Evolutionary conservation across 768 basidiomycete genomes (phyloP), one percentile per base, ranked within the genome.

Genomic region (Mycena latifolia): DNA sequence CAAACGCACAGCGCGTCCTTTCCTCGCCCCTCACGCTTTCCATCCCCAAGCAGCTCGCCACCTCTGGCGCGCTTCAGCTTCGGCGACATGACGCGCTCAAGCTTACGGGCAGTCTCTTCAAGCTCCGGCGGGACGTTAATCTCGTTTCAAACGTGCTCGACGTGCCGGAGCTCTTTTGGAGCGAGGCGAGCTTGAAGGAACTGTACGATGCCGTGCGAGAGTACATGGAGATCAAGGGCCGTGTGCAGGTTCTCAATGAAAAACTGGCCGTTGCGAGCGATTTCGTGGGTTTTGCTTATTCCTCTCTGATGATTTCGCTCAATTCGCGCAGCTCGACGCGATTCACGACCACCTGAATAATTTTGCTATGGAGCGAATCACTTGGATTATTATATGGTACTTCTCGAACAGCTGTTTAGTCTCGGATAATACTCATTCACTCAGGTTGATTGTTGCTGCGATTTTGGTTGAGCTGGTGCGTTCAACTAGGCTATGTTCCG

Each of bases 301-400:
- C n/a, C 45, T 12, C n/a, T 43, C 33, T 41, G 31, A 50, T 27
- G 27, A 53, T 63, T 57, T 51, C 59, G 31, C 35, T 28, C 28
- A 22, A 35, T 52, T 22, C 55, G 28, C 60, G n/a, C 65, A 96
- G 94, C 83, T 96, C 66, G 93, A 94, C 69, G 92, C 92, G 47
- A 96, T 98, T 69, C 96, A 98, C 71, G 94, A 97, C 70, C 95
- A 97, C 73, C 78, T 98, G 56, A 97, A 97, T 72, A 92, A 92
- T 67, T 88, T 85, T 52, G 93, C 93, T 14, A 96, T 96, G 92
- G 91, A 93, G 63, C 86, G 94, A 27, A 95, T 97, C 72, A 98
- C 96, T 50, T 82, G 78, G 81, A 80, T 82, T 29, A 75, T 81
- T 55, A 85, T 84, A 60, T 86, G 85, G 77, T 85, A 73, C 3